These are phyloP conservation scores for Galeopsis tetrahit DNA, from an alignment of 257 asterid genomes.

Conservation along the genomic window DNA sequence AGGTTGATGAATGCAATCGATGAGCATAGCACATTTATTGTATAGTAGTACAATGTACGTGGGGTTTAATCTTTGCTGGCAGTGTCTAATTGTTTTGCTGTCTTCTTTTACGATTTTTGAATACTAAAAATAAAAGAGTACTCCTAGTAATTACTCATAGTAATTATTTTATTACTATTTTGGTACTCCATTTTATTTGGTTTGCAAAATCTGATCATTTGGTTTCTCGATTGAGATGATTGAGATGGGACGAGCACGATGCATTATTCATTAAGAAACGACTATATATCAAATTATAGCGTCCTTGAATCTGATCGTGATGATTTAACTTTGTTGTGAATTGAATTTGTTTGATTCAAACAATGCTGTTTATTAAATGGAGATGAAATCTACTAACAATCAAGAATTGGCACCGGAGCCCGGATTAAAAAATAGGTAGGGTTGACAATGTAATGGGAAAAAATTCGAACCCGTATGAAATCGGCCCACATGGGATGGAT, in stretches of 20 bases:
- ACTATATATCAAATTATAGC: neutral
- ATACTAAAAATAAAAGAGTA: neutral
- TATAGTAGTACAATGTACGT: conserved; percentile 18
- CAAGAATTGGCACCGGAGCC: no score
- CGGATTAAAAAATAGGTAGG: no score
- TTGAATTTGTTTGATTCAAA: no score
- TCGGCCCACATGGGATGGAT: no score
- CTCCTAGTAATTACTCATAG: neutral
- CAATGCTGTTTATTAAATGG: no score
- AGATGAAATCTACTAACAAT: no score
- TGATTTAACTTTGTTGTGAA: no score
- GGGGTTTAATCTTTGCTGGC: conserved; percentile 12
- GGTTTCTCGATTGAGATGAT: neutral
- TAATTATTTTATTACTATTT: neutral
- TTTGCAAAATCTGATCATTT: neutral
- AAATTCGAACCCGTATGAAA: no score
- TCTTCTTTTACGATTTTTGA: neutral
- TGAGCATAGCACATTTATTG: conserved; percentile 17
- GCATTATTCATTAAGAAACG: neutral
- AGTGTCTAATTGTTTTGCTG: conserved; percentile 25
- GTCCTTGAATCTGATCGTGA: neutral
- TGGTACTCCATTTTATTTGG: neutral
- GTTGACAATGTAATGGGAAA: no score
- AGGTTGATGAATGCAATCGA: conserved; percentile 23
- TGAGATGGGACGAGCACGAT: neutral